These are phyloP conservation scores for Hymenoscyphus salicellus DNA, from an alignment of 2,329 filamentous ascomycete genomes.

Conservation along the genomic window DNA sequence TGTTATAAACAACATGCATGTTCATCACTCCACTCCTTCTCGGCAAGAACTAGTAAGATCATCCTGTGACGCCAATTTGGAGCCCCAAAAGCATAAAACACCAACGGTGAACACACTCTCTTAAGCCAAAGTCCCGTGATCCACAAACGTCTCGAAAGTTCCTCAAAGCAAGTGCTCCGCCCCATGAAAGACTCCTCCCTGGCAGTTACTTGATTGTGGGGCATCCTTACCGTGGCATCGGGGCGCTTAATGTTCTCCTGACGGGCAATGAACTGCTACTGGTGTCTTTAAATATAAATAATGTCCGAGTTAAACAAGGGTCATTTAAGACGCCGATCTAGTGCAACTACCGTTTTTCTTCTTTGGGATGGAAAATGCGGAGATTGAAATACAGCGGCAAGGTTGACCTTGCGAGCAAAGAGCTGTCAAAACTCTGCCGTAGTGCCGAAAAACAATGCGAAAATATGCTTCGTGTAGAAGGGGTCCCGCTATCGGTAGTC, in stretches of 20 bases:
- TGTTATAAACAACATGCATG: neutral
- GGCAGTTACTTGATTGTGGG: neutral
- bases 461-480: neutral
- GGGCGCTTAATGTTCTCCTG: neutral
- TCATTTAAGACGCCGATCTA: neutral
- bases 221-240: neutral
- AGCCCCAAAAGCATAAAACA: neutral
- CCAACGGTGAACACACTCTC: neutral
- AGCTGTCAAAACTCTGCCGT: neutral
- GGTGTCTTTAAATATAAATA: neutral
- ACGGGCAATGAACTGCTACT: neutral
- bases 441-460: neutral
- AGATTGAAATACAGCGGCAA: neutral
- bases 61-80: neutral
- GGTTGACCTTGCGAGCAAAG: neutral
- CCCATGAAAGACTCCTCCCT: neutral
- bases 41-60: neutral
- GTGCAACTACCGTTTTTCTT: neutral
- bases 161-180: neutral
- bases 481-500: neutral
- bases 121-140: neutral
- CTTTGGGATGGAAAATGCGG: neutral
- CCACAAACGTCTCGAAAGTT: slow-evolving; percentile 3
- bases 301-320: neutral
- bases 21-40: neutral